Conservation (phyloP, 176 grass and related monocot genomes). For the Aegilops bicornis region DNA sequence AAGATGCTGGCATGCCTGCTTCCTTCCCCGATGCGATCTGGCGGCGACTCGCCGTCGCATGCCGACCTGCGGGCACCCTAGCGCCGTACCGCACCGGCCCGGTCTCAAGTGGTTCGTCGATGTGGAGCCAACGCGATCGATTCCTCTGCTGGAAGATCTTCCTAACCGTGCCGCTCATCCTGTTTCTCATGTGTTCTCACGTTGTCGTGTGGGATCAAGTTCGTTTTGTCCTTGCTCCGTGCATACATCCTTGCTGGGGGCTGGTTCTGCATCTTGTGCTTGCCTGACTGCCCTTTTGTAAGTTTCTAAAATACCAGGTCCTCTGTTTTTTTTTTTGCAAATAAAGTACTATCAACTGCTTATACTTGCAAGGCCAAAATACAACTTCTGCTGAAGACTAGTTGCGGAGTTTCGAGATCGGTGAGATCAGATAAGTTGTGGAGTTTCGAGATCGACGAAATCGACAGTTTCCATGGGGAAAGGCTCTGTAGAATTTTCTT, state of each 20-base stretch:
- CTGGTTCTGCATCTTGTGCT: background rate
- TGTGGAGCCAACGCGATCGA: background rate
- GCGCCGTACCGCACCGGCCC: background rate
- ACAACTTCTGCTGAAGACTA: too few species aligned
- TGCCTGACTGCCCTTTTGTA: background rate
- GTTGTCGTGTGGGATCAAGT: background rate
- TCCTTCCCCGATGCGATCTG: conserved; percentile 38
- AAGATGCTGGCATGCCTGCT: conserved; percentile 56
- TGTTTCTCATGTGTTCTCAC: background rate
- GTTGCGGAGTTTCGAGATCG: too few species aligned
- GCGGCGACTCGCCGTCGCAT: conserved; percentile 21
- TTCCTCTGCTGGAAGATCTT: background rate
- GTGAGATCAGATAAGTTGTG: too few species aligned
- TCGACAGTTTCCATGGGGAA: background rate
- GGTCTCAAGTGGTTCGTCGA: background rate
- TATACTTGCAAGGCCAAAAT: background rate
- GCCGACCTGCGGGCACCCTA: background rate
- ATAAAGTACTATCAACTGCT: background rate
- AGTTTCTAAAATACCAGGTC: background rate
- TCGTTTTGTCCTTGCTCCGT: background rate
- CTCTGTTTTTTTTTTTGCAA: too few species aligned
- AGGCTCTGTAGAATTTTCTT: background rate
- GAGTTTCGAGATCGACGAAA: background rate
- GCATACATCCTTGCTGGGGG: background rate
- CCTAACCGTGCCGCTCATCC: background rate